Evolutionary conservation across 257 asterid species (phyloP).

Genomic region (Thymus mandschuricus): DNA sequence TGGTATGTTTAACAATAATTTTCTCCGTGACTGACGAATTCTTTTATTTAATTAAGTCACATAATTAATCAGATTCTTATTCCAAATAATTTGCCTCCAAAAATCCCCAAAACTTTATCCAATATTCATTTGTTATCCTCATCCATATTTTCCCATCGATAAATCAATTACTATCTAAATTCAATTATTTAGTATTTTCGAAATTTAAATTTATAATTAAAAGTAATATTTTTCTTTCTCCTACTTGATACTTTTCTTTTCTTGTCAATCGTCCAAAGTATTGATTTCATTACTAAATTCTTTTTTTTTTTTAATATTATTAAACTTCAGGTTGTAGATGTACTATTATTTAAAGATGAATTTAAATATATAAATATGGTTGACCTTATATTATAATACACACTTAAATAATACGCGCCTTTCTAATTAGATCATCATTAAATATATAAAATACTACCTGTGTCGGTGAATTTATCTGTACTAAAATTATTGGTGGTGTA

Average conservation of each 20-base stretch:
- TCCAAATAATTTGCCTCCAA: slow-evolving; percentile 33
- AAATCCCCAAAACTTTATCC: neutral
- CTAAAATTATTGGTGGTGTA: neutral
- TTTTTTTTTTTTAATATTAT: neutral
- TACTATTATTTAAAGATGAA: neutral
- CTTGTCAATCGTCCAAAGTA: slow-evolving; percentile 26
- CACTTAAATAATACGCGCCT: neutral
- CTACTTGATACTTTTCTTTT: slow-evolving; percentile 19
- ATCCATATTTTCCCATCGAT: neutral
- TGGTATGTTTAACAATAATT: slow-evolving; percentile 19
- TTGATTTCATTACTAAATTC: neutral
- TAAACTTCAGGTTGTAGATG: neutral
- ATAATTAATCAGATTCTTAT: slow-evolving; percentile 15
- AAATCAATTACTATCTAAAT: neutral
- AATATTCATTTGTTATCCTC: slow-evolving; percentile 24
- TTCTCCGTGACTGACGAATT: neutral
- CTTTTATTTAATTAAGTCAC: neutral
- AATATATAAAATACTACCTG: neutral
- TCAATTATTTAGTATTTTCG: neutral
- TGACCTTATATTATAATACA: neutral
- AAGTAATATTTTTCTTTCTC: neutral
- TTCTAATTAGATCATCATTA: slow-evolving; percentile 2
- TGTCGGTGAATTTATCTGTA: slow-evolving; percentile 23
- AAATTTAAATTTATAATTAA: no score
- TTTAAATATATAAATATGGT: neutral